These are phyloP conservation scores for Colletotrichum endophyticum DNA, from an alignment of 2,329 filamentous ascomycete genomes.

Conservation along the genomic window DNA sequence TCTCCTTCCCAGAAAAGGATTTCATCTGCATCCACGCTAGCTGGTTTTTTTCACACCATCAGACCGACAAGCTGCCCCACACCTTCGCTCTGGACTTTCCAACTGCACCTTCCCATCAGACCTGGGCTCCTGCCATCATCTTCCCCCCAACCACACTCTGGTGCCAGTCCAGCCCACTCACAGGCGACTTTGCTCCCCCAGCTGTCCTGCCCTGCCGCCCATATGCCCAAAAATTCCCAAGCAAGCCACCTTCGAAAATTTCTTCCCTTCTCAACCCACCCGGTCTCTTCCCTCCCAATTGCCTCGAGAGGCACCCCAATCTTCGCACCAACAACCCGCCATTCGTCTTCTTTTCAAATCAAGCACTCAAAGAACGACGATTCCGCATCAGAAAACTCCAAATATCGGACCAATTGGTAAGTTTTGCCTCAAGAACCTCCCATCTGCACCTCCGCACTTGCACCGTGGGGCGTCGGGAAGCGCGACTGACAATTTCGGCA, in stretches of 20 bases:
- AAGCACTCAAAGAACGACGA: background rate
- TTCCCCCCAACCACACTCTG: conserved; percentile 8
- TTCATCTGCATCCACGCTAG: background rate
- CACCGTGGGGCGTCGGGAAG: background rate
- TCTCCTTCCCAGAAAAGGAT: background rate
- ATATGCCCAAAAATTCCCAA: background rate
- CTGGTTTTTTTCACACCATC: background rate
- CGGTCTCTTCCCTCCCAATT: background rate
- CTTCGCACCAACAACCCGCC: background rate
- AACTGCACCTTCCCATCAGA: background rate
- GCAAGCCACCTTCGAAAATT: background rate
- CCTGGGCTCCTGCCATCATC: background rate
- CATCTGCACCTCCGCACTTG: background rate
- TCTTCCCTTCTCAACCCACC: background rate
- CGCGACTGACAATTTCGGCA: background rate
- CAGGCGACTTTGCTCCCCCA: background rate
- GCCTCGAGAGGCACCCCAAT: background rate
- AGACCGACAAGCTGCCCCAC: background rate
- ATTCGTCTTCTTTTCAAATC: background rate
- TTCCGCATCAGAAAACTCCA: background rate
- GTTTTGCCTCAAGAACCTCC: background rate
- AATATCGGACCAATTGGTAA: background rate
- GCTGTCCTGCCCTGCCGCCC: background rate
- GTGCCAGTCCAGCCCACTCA: background rate
- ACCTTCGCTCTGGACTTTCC: background rate